A percentile compares a stretch with the other conserved stretches of the same genome.
Conservation (phyloP, 1,284 basidiomycete genomes). For the Puccinia polysora region DNA sequence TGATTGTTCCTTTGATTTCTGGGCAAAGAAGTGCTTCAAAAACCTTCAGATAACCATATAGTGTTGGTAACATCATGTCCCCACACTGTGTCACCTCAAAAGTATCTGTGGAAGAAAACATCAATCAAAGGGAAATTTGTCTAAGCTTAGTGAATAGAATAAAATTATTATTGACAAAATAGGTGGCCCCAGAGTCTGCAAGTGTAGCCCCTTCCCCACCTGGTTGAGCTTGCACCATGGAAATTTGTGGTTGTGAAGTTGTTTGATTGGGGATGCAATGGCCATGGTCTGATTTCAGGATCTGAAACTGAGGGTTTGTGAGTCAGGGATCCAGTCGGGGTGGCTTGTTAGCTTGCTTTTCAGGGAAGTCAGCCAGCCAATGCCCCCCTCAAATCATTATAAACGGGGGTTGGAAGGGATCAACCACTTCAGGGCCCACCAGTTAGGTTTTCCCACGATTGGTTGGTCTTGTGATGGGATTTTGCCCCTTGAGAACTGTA, state of each 20-base stretch:
- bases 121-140: neutral
- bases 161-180: neutral
- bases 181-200: neutral
- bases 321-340: neutral
- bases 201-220: neutral
- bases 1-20: neutral
- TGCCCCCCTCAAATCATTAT: conserved; percentile 4
- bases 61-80: neutral
- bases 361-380: neutral
- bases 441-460: neutral
- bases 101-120: neutral
- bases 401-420: neutral
- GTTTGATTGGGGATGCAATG: neutral
- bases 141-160: neutral
- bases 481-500: neutral
- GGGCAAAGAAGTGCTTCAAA: neutral
- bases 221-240: neutral
- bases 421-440: neutral
- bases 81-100: neutral
- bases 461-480: neutral
- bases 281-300: neutral
- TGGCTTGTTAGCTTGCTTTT: neutral
- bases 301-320: neutral
- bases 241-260: neutral
- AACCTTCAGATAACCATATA: neutral